These are phyloP conservation scores for Mortierella sp. DNA, from an alignment of 371 early-diverging fungal species.

Conservation along the genomic window DNA sequence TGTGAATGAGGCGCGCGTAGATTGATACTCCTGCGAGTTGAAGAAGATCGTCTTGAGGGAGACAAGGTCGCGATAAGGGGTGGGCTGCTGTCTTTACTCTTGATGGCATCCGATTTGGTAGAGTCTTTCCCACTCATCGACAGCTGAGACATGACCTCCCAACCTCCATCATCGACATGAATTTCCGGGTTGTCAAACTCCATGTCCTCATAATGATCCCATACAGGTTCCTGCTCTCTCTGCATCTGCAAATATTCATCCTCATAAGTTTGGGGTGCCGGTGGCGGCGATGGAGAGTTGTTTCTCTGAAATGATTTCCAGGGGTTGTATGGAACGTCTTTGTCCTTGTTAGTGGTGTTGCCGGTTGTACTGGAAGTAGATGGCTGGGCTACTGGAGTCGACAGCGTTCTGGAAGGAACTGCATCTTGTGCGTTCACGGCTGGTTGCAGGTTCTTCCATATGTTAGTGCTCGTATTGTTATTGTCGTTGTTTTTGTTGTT, in stretches of 20 bases:
- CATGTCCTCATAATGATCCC: conserved; percentile 30
- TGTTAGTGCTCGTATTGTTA: neutral
- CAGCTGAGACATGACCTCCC: conserved; percentile 33
- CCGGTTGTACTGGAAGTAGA: neutral
- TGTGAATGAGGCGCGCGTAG: conserved; percentile 22
- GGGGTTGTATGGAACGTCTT: neutral
- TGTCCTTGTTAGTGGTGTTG: neutral
- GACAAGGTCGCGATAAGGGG: conserved; percentile 16
- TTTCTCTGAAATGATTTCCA: conserved; percentile 23
- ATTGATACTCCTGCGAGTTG: conserved; percentile 9
- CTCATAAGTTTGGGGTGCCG: neutral
- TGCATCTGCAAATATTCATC: conserved; percentile 22
- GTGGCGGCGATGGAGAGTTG: conserved; percentile 20
- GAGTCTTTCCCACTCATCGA: conserved; percentile 9
- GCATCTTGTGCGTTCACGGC: conserved; percentile 38
- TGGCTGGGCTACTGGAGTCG: neutral
- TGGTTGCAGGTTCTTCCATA: conserved; percentile 34
- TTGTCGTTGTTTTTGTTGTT: neutral
- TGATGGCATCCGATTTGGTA: neutral
- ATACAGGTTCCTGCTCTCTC: conserved; percentile 29
- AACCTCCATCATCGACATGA: conserved; percentile 7
- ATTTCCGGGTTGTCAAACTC: conserved; percentile 27
- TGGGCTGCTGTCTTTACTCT: conserved; percentile 12
- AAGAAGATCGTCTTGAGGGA: conserved; percentile 4
- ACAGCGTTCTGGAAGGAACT: conserved; percentile 17